Percentiles rank a stretch among this genome's conserved stretches.
These are phyloP conservation scores for Rhodotorula taiwanensis DNA, from an alignment of 768 basidiomycete species.

Conservation along the genomic window DNA sequence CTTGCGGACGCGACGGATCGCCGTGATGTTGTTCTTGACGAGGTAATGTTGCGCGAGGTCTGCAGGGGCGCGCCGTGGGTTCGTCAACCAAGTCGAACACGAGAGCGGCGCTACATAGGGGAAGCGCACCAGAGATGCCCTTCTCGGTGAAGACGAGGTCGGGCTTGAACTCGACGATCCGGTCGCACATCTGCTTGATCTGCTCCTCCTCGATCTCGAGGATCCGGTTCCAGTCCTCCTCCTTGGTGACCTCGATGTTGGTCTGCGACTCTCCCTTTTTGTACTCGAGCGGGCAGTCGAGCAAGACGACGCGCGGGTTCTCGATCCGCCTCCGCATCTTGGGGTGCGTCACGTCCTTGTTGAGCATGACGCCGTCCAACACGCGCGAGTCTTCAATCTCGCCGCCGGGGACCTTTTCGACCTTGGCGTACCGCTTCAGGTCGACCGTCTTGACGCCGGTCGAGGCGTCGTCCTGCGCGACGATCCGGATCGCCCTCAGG, in stretches of 20 bases:
- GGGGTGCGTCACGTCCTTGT: constrained; percentile 98
- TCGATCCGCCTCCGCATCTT: constrained; percentile 87
- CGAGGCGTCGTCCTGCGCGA: constrained; percentile 50
- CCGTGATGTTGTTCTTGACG: constrained; percentile 78
- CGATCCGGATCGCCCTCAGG: constrained; percentile 81
- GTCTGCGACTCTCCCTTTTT: constrained; percentile 99
- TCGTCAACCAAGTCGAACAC: not conserved
- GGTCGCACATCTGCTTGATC: constrained; percentile 74
- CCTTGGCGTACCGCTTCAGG: constrained; percentile 94
- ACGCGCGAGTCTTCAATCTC: constrained; percentile 91
- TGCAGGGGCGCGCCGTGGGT: constrained; percentile 41
- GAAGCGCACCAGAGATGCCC: constrained; percentile 76
- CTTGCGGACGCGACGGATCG: constrained; percentile 92
- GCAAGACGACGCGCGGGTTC: constrained; percentile 76
- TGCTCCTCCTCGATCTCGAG: constrained; percentile 97
- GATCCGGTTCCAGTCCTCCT: constrained; percentile 83
- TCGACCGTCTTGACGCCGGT: constrained; percentile 76
- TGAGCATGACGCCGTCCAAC: constrained; percentile 85
- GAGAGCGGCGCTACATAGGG: not conserved
- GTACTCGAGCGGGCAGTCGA: constrained; percentile 87
- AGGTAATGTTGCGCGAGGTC: constrained; percentile 91
- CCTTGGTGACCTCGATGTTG: constrained; percentile 94
- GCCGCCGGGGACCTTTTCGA: constrained; percentile 95
- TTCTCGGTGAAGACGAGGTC: constrained; percentile 95
- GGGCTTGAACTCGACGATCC: constrained; percentile 85